Conservation (phyloP, 1,284 basidiomycete species). For the Pterulicium gracile region DNA sequence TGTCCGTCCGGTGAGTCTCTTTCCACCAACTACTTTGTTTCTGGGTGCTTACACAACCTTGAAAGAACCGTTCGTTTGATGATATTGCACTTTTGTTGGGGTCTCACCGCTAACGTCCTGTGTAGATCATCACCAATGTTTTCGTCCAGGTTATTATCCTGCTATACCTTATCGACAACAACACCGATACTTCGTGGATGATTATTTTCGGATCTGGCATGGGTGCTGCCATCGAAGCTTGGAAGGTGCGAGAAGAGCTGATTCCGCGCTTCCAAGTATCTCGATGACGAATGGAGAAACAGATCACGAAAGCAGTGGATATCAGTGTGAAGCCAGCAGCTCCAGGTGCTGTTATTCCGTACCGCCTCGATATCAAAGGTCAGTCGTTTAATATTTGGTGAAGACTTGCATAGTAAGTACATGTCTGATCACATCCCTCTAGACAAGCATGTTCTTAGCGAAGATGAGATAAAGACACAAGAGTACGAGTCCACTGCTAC, state of each 20-base stretch:
- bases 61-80: slow-evolving; percentile 21
- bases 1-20: slow-evolving; percentile 58
- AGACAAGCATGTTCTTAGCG: slow-evolving; percentile 90
- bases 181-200: slow-evolving; percentile 94
- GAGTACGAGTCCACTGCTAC: slow-evolving; percentile 45
- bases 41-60: background rate
- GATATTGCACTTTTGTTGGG: slow-evolving; percentile 19
- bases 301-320: slow-evolving; percentile 85
- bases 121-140: slow-evolving; percentile 84
- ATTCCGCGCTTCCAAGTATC: slow-evolving; percentile 9
- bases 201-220: slow-evolving; percentile 83
- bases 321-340: slow-evolving; percentile 55
- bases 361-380: slow-evolving; percentile 76
- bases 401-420: no score
- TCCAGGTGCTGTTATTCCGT: slow-evolving; percentile 63
- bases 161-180: slow-evolving; percentile 91
- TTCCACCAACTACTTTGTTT: background rate
- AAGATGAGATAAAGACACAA: slow-evolving; percentile 97
- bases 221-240: slow-evolving; percentile 88
- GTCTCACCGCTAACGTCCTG: slow-evolving; percentile 5
- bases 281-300: slow-evolving; percentile 7
- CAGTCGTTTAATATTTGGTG: no score
- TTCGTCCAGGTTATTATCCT: slow-evolving; percentile 85
- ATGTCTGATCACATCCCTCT: no score
- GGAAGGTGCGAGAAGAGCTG: slow-evolving; percentile 60